phyloP scores from a whole-genome alignment of 140 eudicot genomes.

The Bidens hawaiensis region DNA sequence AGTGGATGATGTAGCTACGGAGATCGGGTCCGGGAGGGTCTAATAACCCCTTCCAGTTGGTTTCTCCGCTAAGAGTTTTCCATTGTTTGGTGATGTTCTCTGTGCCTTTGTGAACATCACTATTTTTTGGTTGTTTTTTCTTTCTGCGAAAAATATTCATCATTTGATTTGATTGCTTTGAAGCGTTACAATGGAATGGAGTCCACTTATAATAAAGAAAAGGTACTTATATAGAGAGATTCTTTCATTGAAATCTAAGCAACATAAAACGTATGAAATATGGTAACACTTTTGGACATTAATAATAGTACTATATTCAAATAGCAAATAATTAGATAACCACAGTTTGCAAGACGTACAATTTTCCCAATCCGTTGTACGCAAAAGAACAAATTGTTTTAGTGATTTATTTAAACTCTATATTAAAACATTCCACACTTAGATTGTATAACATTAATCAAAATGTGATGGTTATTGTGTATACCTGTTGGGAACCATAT shows the following conservation, averaged over 20 bases:
- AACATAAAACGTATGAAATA: constrained; percentile 15
- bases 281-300: neutral
- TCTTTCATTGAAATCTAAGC: constrained; percentile 14
- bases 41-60: constrained; percentile 40
- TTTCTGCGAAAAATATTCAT: constrained; percentile 13
- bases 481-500: neutral
- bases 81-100: constrained; percentile 31
- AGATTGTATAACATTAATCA: neutral
- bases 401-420: too few species aligned
- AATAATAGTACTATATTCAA: neutral
- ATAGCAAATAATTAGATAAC: neutral
- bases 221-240: neutral
- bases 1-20: constrained; percentile 44
- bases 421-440: too few species aligned
- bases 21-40: constrained; percentile 49
- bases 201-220: neutral
- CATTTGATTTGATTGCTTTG: constrained; percentile 5
- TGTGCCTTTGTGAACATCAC: constrained; percentile 3
- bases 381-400: neutral
- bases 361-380: neutral
- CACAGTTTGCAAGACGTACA: neutral
- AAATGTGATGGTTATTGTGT: neutral
- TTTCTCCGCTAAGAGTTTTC: constrained; percentile 38
- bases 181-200: neutral
- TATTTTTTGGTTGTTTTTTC: constrained; percentile 11